Percentiles rank a stretch among this genome's conserved stretches.
Conservation (phyloP, 2,329 filamentous ascomycete species). For the Podosphaera fusca region DNA sequence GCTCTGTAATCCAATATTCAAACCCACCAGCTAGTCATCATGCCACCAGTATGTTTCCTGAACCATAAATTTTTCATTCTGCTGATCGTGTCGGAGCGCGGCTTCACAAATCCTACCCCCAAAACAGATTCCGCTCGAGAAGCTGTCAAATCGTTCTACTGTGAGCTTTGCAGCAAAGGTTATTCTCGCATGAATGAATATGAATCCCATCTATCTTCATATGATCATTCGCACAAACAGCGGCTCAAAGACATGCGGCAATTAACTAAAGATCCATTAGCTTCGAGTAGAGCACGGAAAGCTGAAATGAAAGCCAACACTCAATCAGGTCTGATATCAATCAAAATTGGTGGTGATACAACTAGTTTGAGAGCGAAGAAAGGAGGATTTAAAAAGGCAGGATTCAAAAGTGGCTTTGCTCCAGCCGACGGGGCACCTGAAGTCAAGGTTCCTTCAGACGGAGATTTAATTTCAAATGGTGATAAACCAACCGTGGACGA, state of each 20-base stretch:
- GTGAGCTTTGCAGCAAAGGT: constrained; percentile 73
- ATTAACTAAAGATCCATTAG: constrained; percentile 49
- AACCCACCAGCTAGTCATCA: constrained; percentile 13
- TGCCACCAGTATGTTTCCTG: constrained; percentile 28
- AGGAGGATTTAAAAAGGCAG: constrained; percentile 57
- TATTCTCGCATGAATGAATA: constrained; percentile 92
- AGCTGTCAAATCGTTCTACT: constrained; percentile 62
- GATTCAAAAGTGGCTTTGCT: constrained; percentile 57
- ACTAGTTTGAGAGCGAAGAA: constrained; percentile 34
- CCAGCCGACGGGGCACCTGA: constrained; percentile 21
- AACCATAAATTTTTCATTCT: neutral
- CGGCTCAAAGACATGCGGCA: constrained; percentile 73
- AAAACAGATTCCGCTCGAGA: constrained; percentile 44
- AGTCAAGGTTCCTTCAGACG: constrained; percentile 7
- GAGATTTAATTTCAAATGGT: constrained; percentile 9
- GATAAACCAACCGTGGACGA: constrained; percentile 20
- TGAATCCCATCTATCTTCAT: constrained; percentile 79
- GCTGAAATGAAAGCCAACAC: constrained; percentile 45
- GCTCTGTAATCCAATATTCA: no score
- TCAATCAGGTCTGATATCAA: constrained; percentile 37
- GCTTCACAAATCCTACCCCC: constrained; percentile 23
- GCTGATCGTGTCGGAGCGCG: constrained; percentile 17
- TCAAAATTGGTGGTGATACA: constrained; percentile 30
- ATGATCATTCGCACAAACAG: constrained; percentile 90
- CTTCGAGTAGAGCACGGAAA: constrained; percentile 39